Conservation (phyloP, 2,329 filamentous ascomycete genomes). For the Scopulariopsis brevicaulis region DNA sequence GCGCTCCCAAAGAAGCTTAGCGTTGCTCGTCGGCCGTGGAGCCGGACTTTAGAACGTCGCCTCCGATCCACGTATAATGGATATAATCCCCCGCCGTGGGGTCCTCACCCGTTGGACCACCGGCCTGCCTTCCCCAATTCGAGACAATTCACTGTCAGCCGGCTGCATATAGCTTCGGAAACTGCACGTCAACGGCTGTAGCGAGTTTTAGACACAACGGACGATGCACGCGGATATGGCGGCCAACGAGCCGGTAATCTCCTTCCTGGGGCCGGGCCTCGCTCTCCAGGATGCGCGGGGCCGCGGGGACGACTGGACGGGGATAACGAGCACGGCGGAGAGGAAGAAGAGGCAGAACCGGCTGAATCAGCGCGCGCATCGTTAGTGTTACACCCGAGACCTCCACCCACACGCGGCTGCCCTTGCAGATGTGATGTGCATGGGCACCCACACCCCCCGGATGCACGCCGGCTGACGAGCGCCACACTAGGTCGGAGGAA, state of each 20-base stretch:
- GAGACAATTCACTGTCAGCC: not conserved
- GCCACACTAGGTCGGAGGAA: not conserved
- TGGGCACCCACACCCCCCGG: not conserved
- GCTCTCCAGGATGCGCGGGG: not conserved
- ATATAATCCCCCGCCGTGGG: not conserved
- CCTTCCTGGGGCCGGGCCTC: not conserved
- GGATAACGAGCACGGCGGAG: conserved; percentile 14
- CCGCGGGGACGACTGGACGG: conserved; percentile 20
- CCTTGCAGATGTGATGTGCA: not conserved
- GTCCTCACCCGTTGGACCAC: not conserved
- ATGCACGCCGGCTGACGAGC: not conserved
- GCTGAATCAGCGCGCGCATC: conserved; percentile 13
- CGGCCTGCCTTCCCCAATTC: not conserved
- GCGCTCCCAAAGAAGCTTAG: not conserved
- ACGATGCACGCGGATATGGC: not conserved
- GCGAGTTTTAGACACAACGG: not conserved
- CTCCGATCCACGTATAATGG: not conserved
- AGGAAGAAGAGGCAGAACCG: conserved; percentile 14
- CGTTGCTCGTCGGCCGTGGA: not conserved
- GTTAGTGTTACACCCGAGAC: conserved; percentile 11
- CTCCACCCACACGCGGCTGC: not conserved
- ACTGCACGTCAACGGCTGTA: not conserved
- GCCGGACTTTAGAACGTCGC: not conserved
- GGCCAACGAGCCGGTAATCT: not conserved
- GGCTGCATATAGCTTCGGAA: not conserved